phyloP scores from a whole-genome alignment of 2,329 filamentous ascomycete genomes.

The Stemphylium vesicarium region DNA sequence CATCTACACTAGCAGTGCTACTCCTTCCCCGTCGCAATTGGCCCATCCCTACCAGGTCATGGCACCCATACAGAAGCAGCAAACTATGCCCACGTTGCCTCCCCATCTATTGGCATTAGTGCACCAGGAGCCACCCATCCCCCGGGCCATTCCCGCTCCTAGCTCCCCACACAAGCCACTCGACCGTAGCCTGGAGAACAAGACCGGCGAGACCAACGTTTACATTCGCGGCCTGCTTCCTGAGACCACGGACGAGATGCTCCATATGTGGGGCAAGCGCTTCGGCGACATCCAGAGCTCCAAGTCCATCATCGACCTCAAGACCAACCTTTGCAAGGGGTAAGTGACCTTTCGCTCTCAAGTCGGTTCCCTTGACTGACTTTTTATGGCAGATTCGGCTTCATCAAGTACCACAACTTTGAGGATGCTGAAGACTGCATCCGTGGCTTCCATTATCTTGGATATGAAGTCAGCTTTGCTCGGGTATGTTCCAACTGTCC shows the following conservation, averaged over 20 bases:
- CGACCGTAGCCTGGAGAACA: slow-evolving; percentile 93
- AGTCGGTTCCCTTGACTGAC: slow-evolving; percentile 13
- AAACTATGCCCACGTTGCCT: slow-evolving; percentile 49
- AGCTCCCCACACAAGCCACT: slow-evolving; percentile 86
- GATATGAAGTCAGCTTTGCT: slow-evolving; percentile 97
- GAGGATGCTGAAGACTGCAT: slow-evolving; percentile 95
- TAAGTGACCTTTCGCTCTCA: slow-evolving; percentile 49
- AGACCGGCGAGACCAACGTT: slow-evolving; percentile 94
- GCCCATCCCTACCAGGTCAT: slow-evolving; percentile 53
- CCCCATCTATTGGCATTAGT: slow-evolving; percentile 55
- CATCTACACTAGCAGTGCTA: slow-evolving; percentile 56
- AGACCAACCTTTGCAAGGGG: slow-evolving; percentile 96
- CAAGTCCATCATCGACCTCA: slow-evolving; percentile 97
- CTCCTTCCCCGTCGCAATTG: slow-evolving; percentile 58
- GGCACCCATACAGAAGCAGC: slow-evolving; percentile 47
- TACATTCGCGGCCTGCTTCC: slow-evolving; percentile 97
- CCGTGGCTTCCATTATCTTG: slow-evolving; percentile 89
- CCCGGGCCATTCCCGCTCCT: slow-evolving; percentile 86
- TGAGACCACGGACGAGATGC: slow-evolving; percentile 89
- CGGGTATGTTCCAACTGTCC: slow-evolving; percentile 63
- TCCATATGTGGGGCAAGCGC: slow-evolving; percentile 80
- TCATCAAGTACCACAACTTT: slow-evolving; percentile 91
- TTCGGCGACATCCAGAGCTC: slow-evolving; percentile 96
- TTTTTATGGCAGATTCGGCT: slow-evolving; percentile 75
- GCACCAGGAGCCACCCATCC: slow-evolving; percentile 79